Base-by-base conservation (phyloP, 2,329 filamentous ascomycete genomes). In the Phoma herbarum region DNA sequence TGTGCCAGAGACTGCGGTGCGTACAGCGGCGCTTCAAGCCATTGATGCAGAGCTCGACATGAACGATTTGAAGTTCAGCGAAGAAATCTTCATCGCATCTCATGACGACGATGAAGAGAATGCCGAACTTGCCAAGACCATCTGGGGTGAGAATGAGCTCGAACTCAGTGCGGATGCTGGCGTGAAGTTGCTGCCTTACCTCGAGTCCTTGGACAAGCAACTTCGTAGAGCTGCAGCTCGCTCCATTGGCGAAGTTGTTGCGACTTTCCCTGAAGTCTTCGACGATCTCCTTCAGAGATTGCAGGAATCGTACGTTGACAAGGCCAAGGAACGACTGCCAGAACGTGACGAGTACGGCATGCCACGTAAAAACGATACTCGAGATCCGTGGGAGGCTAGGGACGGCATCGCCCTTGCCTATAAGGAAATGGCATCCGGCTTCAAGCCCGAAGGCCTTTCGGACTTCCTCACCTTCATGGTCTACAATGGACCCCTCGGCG, bases 71-170 rank as follows among this genome's bases (percentile, higher is more conserved):
- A 85, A 88, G 28, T 95, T 93, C 71, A 95, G 90, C 3, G 90
- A 95, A 61, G 91, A 98, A 74, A 90, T 99, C 22, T 99, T 93
- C 93, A 84, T 99, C 41, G 91, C 91, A 42, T 94, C 89, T 70
- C 93, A 99, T 70, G 95, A 99, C 65, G 92, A 96, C 67, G 87
- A 92, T 20, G 87, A 90, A 42, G 93, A 98, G 74, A 98, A 98
- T 69, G 85, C 85, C 9, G 91, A 93, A 44, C 82, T 96, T 52
- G 94, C 91, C 7, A 85, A 84, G 50, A 91, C 94, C 12, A 97
- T 99, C 33, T 99, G 95, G 95, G 92, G 96, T 71, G 95, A 97
- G 71, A 96, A 94, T 73, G 90, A 87, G 8, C 90, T 98, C 60
- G 80, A 89, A 59, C 80, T 94, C 12, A 84, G 86, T 1, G 80